These are phyloP conservation scores for Triticum dicoccoides DNA, from an alignment of 176 grass and related monocot species.

Conservation along the genomic window DNA sequence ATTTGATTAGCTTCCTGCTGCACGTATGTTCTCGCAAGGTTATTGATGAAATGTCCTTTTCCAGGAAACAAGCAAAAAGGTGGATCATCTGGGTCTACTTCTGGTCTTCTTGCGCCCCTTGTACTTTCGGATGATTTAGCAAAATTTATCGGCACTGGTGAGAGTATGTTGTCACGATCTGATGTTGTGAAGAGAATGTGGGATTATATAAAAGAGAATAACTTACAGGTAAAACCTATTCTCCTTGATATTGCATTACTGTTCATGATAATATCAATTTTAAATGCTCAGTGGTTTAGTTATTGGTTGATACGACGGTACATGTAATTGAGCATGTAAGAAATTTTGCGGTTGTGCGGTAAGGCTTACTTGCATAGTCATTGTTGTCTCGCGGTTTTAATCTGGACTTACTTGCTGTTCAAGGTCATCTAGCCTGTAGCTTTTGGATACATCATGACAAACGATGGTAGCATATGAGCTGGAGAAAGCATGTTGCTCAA, in stretches of 20 bases:
- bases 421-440: background rate
- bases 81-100: slow-evolving; percentile 51
- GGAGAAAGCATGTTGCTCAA: slow-evolving; percentile 4
- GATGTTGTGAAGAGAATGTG: slow-evolving; percentile 93
- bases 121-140: slow-evolving; percentile 82
- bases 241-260: slow-evolving; percentile 14
- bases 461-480: slow-evolving; percentile 21
- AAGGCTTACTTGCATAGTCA: slow-evolving; percentile 11
- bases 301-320: background rate
- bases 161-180: slow-evolving; percentile 75
- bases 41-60: slow-evolving; percentile 33
- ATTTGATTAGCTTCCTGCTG: slow-evolving; percentile 6
- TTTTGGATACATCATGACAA: slow-evolving; percentile 5
- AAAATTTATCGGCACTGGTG: slow-evolving; percentile 90
- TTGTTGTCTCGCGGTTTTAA: background rate
- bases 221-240: slow-evolving; percentile 73
- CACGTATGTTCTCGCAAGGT: slow-evolving; percentile 15
- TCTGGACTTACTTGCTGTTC: slow-evolving; percentile 18
- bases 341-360: background rate
- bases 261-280: background rate
- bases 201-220: slow-evolving; percentile 90
- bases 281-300: slow-evolving; percentile 2
- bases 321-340: background rate
- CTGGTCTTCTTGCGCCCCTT: slow-evolving; percentile 76
- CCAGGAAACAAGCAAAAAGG: slow-evolving; percentile 69